Conservation (phyloP, 495 filamentous ascomycete species). For the Penicillium parvum region DNA sequence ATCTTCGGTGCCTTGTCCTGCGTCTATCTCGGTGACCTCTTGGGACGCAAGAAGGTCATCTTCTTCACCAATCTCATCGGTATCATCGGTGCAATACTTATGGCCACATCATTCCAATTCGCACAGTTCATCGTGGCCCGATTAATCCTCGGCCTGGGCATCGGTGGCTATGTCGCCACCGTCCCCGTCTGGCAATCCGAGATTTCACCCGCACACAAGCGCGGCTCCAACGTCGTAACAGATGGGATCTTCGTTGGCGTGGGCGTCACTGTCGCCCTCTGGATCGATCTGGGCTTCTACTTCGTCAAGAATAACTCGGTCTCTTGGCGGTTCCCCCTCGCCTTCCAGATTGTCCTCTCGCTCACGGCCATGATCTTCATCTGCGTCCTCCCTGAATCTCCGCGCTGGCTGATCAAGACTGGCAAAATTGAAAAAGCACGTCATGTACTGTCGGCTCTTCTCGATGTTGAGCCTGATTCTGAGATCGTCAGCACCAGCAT, state of each 20-base stretch:
- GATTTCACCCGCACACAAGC: slow-evolving; percentile 32
- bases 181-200: slow-evolving; percentile 52
- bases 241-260: slow-evolving; percentile 50
- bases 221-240: slow-evolving; percentile 36
- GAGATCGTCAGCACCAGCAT: slow-evolving; percentile 30
- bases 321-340: slow-evolving; percentile 48
- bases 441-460: slow-evolving; percentile 44
- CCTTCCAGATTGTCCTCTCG: slow-evolving; percentile 54
- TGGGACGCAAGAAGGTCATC: slow-evolving; percentile 28
- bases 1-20: slow-evolving; percentile 30
- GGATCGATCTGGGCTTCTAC: slow-evolving; percentile 44
- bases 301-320: slow-evolving; percentile 38
- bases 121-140: slow-evolving; percentile 42
- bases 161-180: slow-evolving; percentile 42
- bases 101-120: slow-evolving; percentile 36
- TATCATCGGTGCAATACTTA: slow-evolving; percentile 36
- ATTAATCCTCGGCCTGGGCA: slow-evolving; percentile 55
- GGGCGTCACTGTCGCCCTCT: slow-evolving; percentile 42
- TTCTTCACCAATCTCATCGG: slow-evolving; percentile 24
- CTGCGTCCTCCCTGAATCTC: slow-evolving; percentile 57
- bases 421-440: slow-evolving; percentile 50
- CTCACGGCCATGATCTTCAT: slow-evolving; percentile 53
- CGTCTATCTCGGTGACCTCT: slow-evolving; percentile 26
- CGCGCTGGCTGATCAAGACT: slow-evolving; percentile 54
- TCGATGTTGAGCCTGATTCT: slow-evolving; percentile 22